Base-by-base conservation (phyloP, 345 rosid genomes). In the Ailanthus altissimus region DNA sequence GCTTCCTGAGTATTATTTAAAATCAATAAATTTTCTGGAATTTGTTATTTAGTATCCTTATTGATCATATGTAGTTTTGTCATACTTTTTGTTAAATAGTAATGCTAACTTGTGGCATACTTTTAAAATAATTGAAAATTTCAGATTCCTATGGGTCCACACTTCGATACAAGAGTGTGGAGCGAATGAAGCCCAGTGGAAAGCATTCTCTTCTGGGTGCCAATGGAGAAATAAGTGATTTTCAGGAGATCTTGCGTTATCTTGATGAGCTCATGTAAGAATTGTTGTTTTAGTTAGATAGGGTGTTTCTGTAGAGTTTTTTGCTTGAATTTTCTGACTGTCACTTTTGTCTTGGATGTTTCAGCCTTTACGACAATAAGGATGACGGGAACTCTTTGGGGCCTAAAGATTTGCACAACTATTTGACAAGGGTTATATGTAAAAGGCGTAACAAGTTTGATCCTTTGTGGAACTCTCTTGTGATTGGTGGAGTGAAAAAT, bases 371-470 rank as follows among this genome's bases (percentile, higher is more conserved):
- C 79, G 99, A 96, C 89, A 91, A 94, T 72, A 93, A 98, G 98
- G 99, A 96, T 88, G 99, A 94, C 78, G 97, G 97, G 53, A 94
- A 96, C 83, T 96, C 99, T 20, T 85, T 96, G 87, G 99, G 99
- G 76, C 99, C 99, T 36, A 96, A 96, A 80, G 99, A 96, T 87
- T 89, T 96, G 81, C 99, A 96, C 88, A 96, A 81, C 88, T 96
- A 92, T 77, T 85, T 96, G 82, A 93, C 97, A 18, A 86, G 98
- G 40, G 90, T 96, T 67, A 93, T 96, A 98, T 96, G 92, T 60
- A 92, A 91, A 78, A 92, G 99, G 77, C 94, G 98, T 59, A 96
- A 96, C 89, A 96, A 96, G 84, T 96, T 96, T 74, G 85, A 93
- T 73, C 99, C 99, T 20, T 79, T 96, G 67, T 96, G 99, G 99